Conservation (phyloP, 176 grass and related monocot species). For the Bonia amplexicaulis region DNA sequence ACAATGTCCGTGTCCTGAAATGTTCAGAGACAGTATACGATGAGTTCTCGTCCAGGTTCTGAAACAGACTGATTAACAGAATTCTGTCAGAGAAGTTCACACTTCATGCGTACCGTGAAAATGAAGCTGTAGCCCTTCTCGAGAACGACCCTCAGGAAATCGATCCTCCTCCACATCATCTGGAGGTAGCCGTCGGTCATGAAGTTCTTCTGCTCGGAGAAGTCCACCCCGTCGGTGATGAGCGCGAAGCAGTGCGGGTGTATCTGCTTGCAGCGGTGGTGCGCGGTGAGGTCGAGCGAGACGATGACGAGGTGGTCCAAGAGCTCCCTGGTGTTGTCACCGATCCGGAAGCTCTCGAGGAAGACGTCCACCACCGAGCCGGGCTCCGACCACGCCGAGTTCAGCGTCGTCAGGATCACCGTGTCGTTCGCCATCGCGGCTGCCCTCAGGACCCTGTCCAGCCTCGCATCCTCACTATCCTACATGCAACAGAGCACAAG, state of each 20-base stretch:
- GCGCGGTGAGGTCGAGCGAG: slow-evolving; percentile 46
- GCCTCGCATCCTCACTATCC: slow-evolving; percentile 37
- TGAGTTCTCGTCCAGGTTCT: background rate
- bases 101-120: slow-evolving; percentile 42
- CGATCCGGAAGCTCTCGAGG: slow-evolving; percentile 71
- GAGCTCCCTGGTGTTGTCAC: slow-evolving; percentile 44
- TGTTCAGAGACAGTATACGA: background rate
- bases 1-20: slow-evolving; percentile 61
- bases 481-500: slow-evolving; percentile 1
- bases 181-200: slow-evolving; percentile 59
- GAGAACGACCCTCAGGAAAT: slow-evolving; percentile 50
- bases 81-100: background rate
- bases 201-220: slow-evolving; percentile 57
- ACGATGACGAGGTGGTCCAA: slow-evolving; percentile 68
- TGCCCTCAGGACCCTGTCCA: slow-evolving; percentile 39
- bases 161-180: slow-evolving; percentile 64
- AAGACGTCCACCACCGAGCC: slow-evolving; percentile 69
- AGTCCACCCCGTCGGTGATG: slow-evolving; percentile 44
- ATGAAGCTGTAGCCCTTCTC: slow-evolving; percentile 80
- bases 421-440: slow-evolving; percentile 62
- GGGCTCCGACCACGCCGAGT: slow-evolving; percentile 56
- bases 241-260: slow-evolving; percentile 57
- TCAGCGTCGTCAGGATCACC: slow-evolving; percentile 71
- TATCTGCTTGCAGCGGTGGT: slow-evolving; percentile 42
- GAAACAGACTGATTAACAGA: background rate